These are phyloP conservation scores for Cenococcum geophilum DNA, from an alignment of 495 filamentous ascomycete genomes.

Conservation along the genomic window DNA sequence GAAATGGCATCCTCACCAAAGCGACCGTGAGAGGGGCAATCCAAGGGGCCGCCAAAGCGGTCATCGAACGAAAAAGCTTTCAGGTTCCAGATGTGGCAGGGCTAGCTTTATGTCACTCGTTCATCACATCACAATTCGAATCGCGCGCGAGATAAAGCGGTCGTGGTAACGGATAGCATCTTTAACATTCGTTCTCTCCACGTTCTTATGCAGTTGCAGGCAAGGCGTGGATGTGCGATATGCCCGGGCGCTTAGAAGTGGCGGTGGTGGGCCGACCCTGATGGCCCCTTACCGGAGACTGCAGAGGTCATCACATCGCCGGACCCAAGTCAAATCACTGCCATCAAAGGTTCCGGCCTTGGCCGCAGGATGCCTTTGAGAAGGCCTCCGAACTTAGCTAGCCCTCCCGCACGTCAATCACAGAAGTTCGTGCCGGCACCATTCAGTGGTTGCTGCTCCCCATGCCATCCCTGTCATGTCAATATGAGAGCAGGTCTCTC, in stretches of 20 bases:
- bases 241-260: constrained; percentile 2
- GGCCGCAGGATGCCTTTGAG: too few relatives aligned
- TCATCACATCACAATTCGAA: constrained; percentile 7
- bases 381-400: background rate
- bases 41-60: background rate
- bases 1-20: constrained; percentile 46
- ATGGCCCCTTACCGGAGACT: constrained; percentile 12
- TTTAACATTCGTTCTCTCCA: background rate
- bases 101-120: background rate
- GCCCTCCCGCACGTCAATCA: constrained; percentile 9
- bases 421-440: constrained; percentile 2
- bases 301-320: constrained; percentile 14
- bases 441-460: constrained; percentile 18
- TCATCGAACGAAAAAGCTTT: background rate
- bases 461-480: constrained; percentile 6
- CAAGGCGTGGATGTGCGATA: background rate
- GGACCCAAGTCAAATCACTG: background rate
- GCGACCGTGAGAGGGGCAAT: constrained; percentile 23
- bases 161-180: background rate
- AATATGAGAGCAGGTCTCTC: background rate
- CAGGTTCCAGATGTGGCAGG: background rate
- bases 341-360: too few relatives aligned
- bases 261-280: constrained; percentile 4
- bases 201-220: background rate
- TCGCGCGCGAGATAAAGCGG: background rate